Percentiles rank a stretch among this genome's conserved stretches.
Evolutionary conservation across 2,329 filamentous ascomycete species (phyloP).

Genomic region (Huntiella moniliformis): DNA sequence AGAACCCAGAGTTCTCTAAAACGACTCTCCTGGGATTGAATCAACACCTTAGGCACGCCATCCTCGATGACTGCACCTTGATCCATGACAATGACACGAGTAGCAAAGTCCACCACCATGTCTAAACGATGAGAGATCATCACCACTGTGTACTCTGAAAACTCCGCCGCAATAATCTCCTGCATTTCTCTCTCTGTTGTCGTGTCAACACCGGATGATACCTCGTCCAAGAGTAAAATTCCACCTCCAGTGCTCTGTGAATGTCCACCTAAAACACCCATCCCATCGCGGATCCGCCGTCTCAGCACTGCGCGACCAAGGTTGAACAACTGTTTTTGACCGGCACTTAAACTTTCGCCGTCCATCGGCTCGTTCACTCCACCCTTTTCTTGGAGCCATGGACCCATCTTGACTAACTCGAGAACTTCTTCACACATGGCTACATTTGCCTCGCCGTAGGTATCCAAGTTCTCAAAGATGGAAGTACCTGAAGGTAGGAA

Average conservation of each 20-base stretch:
- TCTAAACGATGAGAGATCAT: constrained; percentile 28
- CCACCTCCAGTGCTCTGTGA: constrained; percentile 12
- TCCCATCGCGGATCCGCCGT: constrained; percentile 16
- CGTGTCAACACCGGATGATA: constrained; percentile 24
- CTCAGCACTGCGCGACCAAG: constrained; percentile 32
- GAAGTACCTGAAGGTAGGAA: constrained; percentile 28
- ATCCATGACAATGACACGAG: constrained; percentile 32
- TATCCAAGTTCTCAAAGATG: constrained; percentile 26
- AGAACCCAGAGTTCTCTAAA: constrained; percentile 18
- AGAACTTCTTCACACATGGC: constrained; percentile 21
- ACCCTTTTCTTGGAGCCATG: constrained; percentile 16
- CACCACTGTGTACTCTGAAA: constrained; percentile 31
- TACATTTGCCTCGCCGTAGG: constrained; percentile 17
- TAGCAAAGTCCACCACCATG: constrained; percentile 32
- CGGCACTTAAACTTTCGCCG: constrained; percentile 32
- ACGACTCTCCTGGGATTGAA: constrained; percentile 15
- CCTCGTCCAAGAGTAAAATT: constrained; percentile 24
- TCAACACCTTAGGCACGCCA: constrained; percentile 15
- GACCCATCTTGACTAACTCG: constrained; percentile 19
- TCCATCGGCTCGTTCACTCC: constrained; percentile 23
- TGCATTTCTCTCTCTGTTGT: constrained; percentile 25
- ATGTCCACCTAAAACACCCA: too few relatives aligned
- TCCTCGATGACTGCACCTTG: constrained; percentile 26
- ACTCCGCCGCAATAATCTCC: constrained; percentile 22
- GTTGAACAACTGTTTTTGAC: constrained; percentile 46